Evolutionary conservation across 108 stramenopile genomes (phyloP).

Genomic region (Cylindrotheca fusiformis): DNA sequence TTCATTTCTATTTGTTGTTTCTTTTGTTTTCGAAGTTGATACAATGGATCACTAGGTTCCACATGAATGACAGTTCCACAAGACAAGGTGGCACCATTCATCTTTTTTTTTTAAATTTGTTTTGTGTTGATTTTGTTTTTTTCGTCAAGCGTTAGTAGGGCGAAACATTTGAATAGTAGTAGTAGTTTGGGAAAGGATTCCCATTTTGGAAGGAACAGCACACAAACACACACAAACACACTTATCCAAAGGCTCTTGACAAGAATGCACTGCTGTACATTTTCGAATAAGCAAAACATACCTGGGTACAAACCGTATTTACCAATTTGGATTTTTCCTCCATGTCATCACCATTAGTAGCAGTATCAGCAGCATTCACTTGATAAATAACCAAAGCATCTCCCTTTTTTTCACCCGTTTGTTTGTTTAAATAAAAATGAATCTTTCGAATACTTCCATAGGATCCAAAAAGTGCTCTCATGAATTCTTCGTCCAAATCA

Average conservation of each 20-base stretch:
- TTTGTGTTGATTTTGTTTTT: no score
- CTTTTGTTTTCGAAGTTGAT: conserved; percentile 33
- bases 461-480: conserved; percentile 51
- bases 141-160: no score
- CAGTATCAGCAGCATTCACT: conserved; percentile 1
- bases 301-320: conserved; percentile 70
- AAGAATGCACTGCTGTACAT: not conserved
- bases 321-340: conserved; percentile 34
- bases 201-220: not conserved
- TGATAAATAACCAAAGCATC: conserved; percentile 78
- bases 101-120: no score
- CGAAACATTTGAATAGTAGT: no score
- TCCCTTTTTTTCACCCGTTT: conserved; percentile 60
- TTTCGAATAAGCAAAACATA: conserved; percentile 36
- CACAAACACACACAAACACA: not conserved
- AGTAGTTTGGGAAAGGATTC: not conserved
- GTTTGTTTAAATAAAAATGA: conserved; percentile 62
- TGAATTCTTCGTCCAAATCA: conserved; percentile 39
- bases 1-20: not conserved
- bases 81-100: conserved; percentile 69
- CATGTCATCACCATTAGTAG: not conserved
- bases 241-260: not conserved
- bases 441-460: conserved; percentile 64
- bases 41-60: conserved; percentile 53
- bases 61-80: conserved; percentile 53